Percentiles rank a stretch among this genome's conserved stretches.
Conservation (phyloP, 1,284 basidiomycete genomes). For the Anthracocystis setariae region DNA sequence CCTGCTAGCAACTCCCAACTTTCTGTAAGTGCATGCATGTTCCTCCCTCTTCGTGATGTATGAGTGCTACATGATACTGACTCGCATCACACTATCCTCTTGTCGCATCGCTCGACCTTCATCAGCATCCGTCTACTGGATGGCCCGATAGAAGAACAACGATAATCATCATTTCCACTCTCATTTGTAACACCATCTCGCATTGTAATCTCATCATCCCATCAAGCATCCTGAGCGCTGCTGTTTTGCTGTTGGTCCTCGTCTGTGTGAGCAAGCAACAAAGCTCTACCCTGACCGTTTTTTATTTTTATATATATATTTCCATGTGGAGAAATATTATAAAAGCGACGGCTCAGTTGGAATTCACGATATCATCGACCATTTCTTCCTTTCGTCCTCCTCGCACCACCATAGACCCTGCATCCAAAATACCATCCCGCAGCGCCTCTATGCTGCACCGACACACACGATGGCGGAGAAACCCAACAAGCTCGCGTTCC, state of each 20-base stretch:
- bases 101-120: too few relatives aligned
- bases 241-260: not conserved
- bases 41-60: not conserved
- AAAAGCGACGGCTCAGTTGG: not conserved
- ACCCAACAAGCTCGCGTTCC: constrained; percentile 62
- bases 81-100: not conserved
- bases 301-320: not conserved
- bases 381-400: not conserved
- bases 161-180: not conserved
- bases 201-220: constrained; percentile 3
- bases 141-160: constrained; percentile 22
- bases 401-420: constrained; percentile 1
- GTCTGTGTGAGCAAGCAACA: not conserved
- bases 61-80: not conserved
- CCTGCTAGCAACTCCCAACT: constrained; percentile 80
- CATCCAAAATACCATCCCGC: not conserved
- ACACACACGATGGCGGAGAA: constrained; percentile 43
- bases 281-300: constrained; percentile 13
- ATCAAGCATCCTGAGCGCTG: not conserved
- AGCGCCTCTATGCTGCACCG: not conserved
- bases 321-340: constrained; percentile 21
- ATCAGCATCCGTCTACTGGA: constrained; percentile 43
- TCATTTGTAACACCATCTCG: constrained; percentile 15
- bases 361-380: not conserved
- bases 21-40: constrained; percentile 76